Conservation (phyloP, 2,329 filamentous ascomycete species). For the Fusarium citri region DNA sequence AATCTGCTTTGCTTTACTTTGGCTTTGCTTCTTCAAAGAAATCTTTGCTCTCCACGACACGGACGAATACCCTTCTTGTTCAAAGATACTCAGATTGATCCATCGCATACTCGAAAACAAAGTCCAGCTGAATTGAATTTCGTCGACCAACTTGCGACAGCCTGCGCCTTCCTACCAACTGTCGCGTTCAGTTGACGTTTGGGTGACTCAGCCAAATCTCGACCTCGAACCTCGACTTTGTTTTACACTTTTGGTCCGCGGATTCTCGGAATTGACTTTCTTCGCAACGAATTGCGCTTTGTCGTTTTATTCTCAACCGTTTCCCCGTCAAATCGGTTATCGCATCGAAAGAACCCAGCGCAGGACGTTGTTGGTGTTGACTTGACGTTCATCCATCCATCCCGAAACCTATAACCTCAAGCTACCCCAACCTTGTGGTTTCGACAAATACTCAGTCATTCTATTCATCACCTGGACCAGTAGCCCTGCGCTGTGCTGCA, state of each 20-base stretch:
- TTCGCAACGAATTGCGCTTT: constrained; percentile 17
- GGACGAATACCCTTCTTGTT: constrained; percentile 16
- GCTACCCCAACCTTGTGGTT: constrained; percentile 28
- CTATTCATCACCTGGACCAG: constrained; percentile 34
- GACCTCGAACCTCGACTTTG: constrained; percentile 31
- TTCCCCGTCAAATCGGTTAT: background rate
- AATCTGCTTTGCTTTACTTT: constrained; percentile 6
- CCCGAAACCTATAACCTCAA: constrained; percentile 14
- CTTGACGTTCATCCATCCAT: background rate
- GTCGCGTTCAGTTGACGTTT: constrained; percentile 26
- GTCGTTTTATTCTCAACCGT: constrained; percentile 1
- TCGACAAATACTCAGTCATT: constrained; percentile 25
- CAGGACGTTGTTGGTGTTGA: constrained; percentile 40
- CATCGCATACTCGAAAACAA: constrained; percentile 1
- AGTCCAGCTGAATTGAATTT: constrained; percentile 22
- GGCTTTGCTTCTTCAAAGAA: constrained; percentile 26
- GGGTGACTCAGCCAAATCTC: constrained; percentile 38
- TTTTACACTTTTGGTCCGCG: constrained; percentile 8
- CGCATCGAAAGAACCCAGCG: constrained; percentile 28
- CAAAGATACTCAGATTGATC: constrained; percentile 15
- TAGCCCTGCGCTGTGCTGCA: constrained; percentile 44
- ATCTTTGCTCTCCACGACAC: constrained; percentile 14
- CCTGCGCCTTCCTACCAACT: constrained; percentile 9
- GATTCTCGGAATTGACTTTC: constrained; percentile 12
- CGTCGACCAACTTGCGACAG: constrained; percentile 32